Evolutionary conservation across 768 basidiomycete species (phyloP), one percentile per base, ranked within the genome.

Genomic region (Arthromyces matolae): DNA sequence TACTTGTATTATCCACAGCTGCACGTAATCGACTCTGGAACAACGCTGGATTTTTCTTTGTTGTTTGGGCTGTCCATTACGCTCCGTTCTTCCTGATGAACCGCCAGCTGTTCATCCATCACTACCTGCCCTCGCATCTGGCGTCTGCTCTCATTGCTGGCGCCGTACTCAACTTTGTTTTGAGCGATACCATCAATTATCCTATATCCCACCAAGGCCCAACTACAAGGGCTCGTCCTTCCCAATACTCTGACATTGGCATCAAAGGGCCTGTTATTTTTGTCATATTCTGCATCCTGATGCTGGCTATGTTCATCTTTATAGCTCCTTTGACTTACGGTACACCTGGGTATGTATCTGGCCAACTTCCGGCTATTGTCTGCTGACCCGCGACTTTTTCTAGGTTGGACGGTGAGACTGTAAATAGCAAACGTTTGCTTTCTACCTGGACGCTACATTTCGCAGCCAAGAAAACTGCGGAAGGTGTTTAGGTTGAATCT

Each of bases 61-160:
- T 93, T 24, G 80, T 95, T 20, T 99, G 96, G 96, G 86, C 79
- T 10, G 90, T 89, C 46, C 96, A 99, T 65, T 99, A 96, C 71
- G 71, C 87, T 61, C 96, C 96, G 5, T 99, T 98, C 79, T 99
- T 91, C 84, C 76, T 97, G 22, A 95, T 99, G 92, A 86, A 79
- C 61, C 89, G 96, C 31, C 96, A 99, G 61, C 77, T 94, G 34
- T 99, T 99, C 78, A 73, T 99, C 20, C 96, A 99, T 64, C 94
- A 96, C 66, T 99, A 99, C 65, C 84, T 99, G 3, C 95, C 95
- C 12, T 95, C 95, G 0, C 96, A 99, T 63, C 77, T 99, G 33
- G 86, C 89, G 10, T 94, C 92, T 12, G 86, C 93, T 10, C 76
- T 98, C 48, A 82, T 97, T 49, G 93, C 95, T 32, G 96, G 96